A percentile compares a stretch with the other conserved stretches of the same genome.
Evolutionary conservation across 768 basidiomycete genomes (phyloP).

Genomic region (Plicaturopsis crispa): DNA sequence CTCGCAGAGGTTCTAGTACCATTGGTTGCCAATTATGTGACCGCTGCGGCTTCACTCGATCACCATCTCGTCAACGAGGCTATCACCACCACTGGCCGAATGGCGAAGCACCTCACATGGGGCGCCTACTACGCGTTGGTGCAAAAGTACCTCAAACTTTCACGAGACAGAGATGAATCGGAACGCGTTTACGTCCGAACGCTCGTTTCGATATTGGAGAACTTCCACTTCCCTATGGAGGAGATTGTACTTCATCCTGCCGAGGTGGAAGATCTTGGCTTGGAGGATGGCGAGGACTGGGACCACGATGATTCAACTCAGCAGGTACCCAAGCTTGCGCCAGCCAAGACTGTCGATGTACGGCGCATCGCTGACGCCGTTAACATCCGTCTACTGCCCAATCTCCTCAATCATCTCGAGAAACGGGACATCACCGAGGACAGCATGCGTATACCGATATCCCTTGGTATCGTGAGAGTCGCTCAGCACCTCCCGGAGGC

Average conservation of each 20-base stretch:
- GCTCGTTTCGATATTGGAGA: slow-evolving; percentile 77
- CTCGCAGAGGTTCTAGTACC: slow-evolving; percentile 83
- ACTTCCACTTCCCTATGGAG: slow-evolving; percentile 88
- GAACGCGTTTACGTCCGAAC: slow-evolving; percentile 82
- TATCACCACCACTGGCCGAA: slow-evolving; percentile 67
- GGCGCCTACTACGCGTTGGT: slow-evolving; percentile 73
- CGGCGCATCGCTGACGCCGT: slow-evolving; percentile 64
- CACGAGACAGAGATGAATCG: slow-evolving; percentile 57
- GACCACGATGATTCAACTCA: background rate
- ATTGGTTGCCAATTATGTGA: slow-evolving; percentile 75
- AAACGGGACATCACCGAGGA: slow-evolving; percentile 76
- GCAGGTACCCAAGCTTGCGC: background rate
- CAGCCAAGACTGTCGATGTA: background rate
- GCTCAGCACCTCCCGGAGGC: slow-evolving; percentile 70
- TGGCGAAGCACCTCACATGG: slow-evolving; percentile 78
- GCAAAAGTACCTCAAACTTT: slow-evolving; percentile 71
- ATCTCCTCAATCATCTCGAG: slow-evolving; percentile 73
- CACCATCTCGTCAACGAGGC: slow-evolving; percentile 91
- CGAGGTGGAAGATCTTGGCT: slow-evolving; percentile 17
- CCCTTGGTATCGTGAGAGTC: slow-evolving; percentile 80
- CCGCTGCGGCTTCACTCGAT: slow-evolving; percentile 46
- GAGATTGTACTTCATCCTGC: slow-evolving; percentile 31
- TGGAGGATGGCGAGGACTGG: slow-evolving; percentile 16
- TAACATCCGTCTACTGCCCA: slow-evolving; percentile 67
- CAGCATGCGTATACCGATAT: slow-evolving; percentile 78